phyloP scores from a whole-genome alignment of 495 filamentous ascomycete genomes.

The Talaromyces ruber region DNA sequence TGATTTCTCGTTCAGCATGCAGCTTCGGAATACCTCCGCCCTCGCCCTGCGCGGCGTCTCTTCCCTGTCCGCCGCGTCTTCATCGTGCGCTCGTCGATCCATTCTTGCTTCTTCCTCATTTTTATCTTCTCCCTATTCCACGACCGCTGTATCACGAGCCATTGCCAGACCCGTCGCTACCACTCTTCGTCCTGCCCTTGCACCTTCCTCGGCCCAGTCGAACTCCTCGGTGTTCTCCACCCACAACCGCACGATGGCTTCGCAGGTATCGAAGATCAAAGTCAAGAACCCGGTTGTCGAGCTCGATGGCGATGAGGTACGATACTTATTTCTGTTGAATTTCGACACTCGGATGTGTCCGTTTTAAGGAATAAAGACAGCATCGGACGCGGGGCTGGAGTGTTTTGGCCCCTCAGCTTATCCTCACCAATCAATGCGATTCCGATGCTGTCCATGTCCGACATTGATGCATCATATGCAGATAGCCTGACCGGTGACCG shows the following conservation, averaged over 20 bases:
- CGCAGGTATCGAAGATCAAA: constrained; percentile 69
- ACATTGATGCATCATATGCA: background rate
- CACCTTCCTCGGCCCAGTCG: background rate
- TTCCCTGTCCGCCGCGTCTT: background rate
- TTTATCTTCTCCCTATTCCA: background rate
- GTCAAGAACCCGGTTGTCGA: constrained; percentile 96
- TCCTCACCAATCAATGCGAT: constrained; percentile 9
- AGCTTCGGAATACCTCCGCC: constrained; percentile 1
- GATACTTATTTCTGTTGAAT: constrained; percentile 9
- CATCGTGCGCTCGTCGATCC: background rate
- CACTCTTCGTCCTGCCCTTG: background rate
- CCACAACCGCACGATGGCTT: constrained; percentile 34
- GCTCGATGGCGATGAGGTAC: constrained; percentile 88
- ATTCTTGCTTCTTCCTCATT: background rate
- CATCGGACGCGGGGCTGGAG: background rate
- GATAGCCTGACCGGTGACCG: background rate
- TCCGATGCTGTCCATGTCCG: background rate
- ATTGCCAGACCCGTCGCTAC: background rate
- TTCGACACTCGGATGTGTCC: background rate
- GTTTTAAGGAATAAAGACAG: background rate
- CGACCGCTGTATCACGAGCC: background rate
- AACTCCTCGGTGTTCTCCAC: background rate
- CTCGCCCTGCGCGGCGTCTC: background rate
- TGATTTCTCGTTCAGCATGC: background rate
- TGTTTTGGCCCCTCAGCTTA: background rate